A percentile compares a stretch with the other conserved stretches of the same genome.
Evolutionary conservation across 805 yeast species (phyloP).

Genomic region (Ogataea sp.): DNA sequence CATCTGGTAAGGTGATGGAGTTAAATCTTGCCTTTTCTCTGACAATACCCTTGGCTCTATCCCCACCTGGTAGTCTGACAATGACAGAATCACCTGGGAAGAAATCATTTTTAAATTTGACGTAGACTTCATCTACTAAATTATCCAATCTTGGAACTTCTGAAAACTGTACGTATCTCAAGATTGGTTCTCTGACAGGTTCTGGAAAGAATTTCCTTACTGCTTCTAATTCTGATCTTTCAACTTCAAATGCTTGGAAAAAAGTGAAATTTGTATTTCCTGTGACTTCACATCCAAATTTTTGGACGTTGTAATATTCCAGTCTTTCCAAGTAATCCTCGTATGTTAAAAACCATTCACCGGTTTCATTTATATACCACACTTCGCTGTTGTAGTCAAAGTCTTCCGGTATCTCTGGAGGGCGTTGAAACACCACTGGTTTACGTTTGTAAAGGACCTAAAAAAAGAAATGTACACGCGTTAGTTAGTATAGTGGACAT

Average conservation of each 20-base stretch:
- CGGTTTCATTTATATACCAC: constrained; percentile 77
- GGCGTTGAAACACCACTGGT: constrained; percentile 51
- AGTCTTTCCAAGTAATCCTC: constrained; percentile 65
- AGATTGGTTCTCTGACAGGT: constrained; percentile 85
- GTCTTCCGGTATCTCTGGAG: constrained; percentile 50
- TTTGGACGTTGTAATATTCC: constrained; percentile 65
- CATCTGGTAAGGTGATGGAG: constrained; percentile 29
- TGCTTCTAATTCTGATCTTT: constrained; percentile 49
- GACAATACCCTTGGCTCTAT: constrained; percentile 48
- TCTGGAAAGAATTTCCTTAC: constrained; percentile 86
- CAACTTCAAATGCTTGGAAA: constrained; percentile 81
- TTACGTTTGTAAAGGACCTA: constrained; percentile 76
- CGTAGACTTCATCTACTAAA: constrained; percentile 81
- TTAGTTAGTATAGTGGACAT: neutral
- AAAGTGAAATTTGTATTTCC: constrained; percentile 89
- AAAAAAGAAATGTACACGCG: no score
- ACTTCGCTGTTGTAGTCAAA: constrained; percentile 50
- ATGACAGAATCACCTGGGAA: constrained; percentile 86
- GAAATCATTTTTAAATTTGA: constrained; percentile 68
- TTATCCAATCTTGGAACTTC: constrained; percentile 75
- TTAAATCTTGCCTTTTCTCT: constrained; percentile 82
- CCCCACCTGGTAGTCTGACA: constrained; percentile 41
- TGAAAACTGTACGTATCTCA: constrained; percentile 76
- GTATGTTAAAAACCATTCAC: constrained; percentile 79
- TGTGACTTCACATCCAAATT: constrained; percentile 92